Conservation (phyloP, 768 basidiomycete species). For the Boletus sensibilis region DNA sequence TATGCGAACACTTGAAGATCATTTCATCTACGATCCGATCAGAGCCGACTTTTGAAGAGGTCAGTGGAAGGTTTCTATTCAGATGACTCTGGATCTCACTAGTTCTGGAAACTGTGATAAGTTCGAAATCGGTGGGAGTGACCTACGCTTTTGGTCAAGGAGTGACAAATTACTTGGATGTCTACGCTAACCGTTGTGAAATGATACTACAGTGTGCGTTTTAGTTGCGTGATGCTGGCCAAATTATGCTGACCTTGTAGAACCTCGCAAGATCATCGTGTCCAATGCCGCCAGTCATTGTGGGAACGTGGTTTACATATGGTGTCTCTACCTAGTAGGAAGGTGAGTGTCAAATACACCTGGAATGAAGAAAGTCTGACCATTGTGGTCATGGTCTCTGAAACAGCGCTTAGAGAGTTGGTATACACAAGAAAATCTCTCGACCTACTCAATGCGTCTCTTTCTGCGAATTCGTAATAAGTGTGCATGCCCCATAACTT, state of each 20-base stretch:
- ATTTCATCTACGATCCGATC: conserved; percentile 49
- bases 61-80: background rate
- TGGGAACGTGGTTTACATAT: conserved; percentile 44
- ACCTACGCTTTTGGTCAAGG: conserved; percentile 26
- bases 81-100: conserved; percentile 23
- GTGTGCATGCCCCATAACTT: conserved; percentile 48
- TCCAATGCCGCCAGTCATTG: conserved; percentile 48
- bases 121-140: conserved; percentile 40
- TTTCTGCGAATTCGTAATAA: conserved; percentile 42
- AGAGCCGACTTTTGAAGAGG: conserved; percentile 33
- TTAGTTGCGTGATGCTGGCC: background rate
- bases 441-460: conserved; percentile 38
- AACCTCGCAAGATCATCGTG: conserved; percentile 43
- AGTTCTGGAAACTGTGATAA: conserved; percentile 43
- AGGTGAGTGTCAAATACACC: background rate
- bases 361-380: conserved; percentile 15
- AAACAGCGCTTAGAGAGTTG: background rate
- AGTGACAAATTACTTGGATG: background rate
- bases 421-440: background rate
- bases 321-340: conserved; percentile 38
- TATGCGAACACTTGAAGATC: conserved; percentile 44
- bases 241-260: conserved; percentile 37
- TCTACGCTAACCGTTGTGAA: conserved; percentile 32
- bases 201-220: conserved; percentile 34
- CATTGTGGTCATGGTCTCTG: conserved; percentile 46